Evolutionary conservation across 345 rosid genomes (phyloP).

Genomic region (Salix caprea): DNA sequence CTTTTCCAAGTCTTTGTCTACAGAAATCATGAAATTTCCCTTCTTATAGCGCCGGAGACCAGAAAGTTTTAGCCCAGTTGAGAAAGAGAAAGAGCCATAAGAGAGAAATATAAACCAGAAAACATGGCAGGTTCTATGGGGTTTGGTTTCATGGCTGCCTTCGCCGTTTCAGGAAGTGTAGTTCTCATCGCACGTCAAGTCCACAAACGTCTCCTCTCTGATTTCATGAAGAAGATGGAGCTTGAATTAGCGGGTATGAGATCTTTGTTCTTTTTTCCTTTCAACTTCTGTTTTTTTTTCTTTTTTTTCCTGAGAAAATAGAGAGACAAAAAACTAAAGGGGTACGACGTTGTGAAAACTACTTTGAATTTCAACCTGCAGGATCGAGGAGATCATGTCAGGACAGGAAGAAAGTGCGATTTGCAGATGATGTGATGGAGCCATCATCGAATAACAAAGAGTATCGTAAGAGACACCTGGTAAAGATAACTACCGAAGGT

Average conservation of each 20-base stretch:
- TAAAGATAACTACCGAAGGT: not conserved
- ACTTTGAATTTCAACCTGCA: not conserved
- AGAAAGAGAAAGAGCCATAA: not conserved
- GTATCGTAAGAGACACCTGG: conserved; percentile 38
- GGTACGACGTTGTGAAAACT: not conserved
- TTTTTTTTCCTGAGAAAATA: not conserved
- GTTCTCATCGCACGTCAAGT: conserved; percentile 53
- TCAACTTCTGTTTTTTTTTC: not conserved
- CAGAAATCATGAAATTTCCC: not conserved
- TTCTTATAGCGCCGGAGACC: not conserved
- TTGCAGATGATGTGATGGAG: conserved; percentile 74
- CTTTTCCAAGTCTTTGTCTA: not conserved
- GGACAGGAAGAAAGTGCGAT: conserved; percentile 62
- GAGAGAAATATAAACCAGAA: not conserved
- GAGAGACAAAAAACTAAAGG: not conserved
- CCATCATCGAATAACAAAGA: conserved; percentile 62
- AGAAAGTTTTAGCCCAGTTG: not conserved
- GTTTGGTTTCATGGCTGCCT: conserved; percentile 58
- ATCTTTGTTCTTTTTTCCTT: not conserved
- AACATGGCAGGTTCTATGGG: conserved; percentile 44
- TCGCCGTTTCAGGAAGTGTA: conserved; percentile 75
- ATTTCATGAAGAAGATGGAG: conserved; percentile 63
- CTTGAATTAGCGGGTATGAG: conserved; percentile 44
- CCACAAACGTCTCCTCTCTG: conserved; percentile 68
- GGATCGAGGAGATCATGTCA: conserved; percentile 18